Percentiles rank a stretch among this genome's conserved stretches.
phyloP scores from a whole-genome alignment of 371 early-diverging fungal species.

The Rhizopus sp. region DNA sequence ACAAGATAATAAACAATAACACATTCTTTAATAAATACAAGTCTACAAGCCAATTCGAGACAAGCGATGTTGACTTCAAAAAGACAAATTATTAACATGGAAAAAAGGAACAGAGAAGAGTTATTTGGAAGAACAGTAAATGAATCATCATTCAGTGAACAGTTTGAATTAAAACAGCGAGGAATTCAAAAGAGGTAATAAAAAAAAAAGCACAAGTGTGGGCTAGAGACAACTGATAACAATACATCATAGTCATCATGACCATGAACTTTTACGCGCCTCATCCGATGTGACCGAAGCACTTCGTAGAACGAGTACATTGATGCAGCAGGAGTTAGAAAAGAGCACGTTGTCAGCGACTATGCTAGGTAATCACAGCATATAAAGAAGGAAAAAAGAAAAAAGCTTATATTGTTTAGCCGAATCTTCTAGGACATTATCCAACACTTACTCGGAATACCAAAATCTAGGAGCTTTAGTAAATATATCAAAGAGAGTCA shows the following conservation, averaged over 20 bases:
- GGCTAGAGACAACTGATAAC: not conserved
- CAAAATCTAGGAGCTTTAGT: conserved; percentile 62
- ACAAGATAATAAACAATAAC: not conserved
- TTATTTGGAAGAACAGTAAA: conserved; percentile 45
- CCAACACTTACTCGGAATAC: conserved; percentile 61
- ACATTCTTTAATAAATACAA: conserved; percentile 20
- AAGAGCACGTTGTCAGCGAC: conserved; percentile 65
- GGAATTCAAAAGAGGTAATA: conserved; percentile 38
- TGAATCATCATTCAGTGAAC: conserved; percentile 39
- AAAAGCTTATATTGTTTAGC: conserved; percentile 34
- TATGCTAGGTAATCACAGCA: conserved; percentile 56
- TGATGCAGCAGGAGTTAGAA: conserved; percentile 79
- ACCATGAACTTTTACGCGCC: conserved; percentile 50
- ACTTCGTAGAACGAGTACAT: conserved; percentile 64
- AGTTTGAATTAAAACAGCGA: conserved; percentile 42
- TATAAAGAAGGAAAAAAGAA: not conserved
- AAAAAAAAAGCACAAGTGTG: conserved; percentile 6
- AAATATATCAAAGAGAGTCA: conserved; percentile 61
- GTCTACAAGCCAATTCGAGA: conserved; percentile 55
- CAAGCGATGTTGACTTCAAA: conserved; percentile 60
- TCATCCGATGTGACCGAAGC: conserved; percentile 65
- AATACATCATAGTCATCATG: conserved; percentile 26
- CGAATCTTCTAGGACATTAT: conserved; percentile 64
- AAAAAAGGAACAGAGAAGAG: conserved; percentile 58
- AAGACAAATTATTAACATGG: conserved; percentile 56